These are phyloP conservation scores for Kwoniella europaea DNA, from an alignment of 768 basidiomycete species.

Conservation along the genomic window DNA sequence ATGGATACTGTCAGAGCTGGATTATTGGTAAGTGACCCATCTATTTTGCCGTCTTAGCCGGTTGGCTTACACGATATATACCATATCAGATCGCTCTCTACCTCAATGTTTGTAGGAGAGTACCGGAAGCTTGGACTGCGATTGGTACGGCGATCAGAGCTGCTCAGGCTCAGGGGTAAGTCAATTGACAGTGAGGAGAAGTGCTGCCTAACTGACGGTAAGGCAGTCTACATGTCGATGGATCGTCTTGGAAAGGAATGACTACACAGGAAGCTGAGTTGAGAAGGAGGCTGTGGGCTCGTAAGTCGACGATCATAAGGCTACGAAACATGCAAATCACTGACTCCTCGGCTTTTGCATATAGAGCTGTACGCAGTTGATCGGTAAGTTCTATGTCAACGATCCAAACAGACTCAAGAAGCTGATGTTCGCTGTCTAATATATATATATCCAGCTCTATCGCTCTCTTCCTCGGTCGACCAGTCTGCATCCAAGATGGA, in stretches of 20 bases:
- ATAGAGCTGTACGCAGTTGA: slow-evolving; percentile 37
- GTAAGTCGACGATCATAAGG: slow-evolving; percentile 16
- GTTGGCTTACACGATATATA: not conserved
- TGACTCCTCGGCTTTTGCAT: not conserved
- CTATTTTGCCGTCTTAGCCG: not conserved
- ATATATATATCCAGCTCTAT: slow-evolving; percentile 23
- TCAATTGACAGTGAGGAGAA: not conserved
- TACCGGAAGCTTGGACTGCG: slow-evolving; percentile 38
- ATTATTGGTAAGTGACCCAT: slow-evolving; percentile 25
- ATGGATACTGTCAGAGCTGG: slow-evolving; percentile 40
- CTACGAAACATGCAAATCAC: not conserved
- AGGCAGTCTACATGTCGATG: slow-evolving; percentile 38
- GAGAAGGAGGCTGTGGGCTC: slow-evolving; percentile 40
- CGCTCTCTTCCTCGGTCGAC: slow-evolving; percentile 40
- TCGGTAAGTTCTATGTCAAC: slow-evolving; percentile 8
- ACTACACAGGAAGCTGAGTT: slow-evolving; percentile 34
- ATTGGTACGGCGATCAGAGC: slow-evolving; percentile 31
- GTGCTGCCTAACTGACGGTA: not conserved
- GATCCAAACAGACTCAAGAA: no score
- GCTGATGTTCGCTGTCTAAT: not conserved
- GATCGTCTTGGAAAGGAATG: slow-evolving; percentile 31
- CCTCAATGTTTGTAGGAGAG: slow-evolving; percentile 32
- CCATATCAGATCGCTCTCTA: slow-evolving; percentile 29
- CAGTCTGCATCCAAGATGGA: slow-evolving; percentile 37
- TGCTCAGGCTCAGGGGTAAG: slow-evolving; percentile 43